These are phyloP conservation scores for Vaccinium macrocarpon DNA, from an alignment of 148 eudicot species.

Conservation along the genomic window DNA sequence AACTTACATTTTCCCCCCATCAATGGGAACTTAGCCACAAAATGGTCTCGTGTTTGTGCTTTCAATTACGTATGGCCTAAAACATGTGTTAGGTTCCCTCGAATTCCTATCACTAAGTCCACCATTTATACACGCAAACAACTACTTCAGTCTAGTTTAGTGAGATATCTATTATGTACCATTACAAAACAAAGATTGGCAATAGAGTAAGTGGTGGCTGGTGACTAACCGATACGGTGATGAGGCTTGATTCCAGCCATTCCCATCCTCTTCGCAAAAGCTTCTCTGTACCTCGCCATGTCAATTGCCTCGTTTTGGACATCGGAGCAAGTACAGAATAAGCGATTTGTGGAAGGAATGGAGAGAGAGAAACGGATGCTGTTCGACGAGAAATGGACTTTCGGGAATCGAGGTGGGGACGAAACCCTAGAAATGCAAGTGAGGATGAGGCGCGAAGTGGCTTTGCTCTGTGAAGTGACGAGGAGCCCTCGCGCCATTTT, in stretches of 20 bases:
- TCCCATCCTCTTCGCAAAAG: conserved; percentile 53
- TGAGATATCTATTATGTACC: neutral
- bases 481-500: conserved; percentile 24
- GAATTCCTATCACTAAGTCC: neutral
- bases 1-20: no score
- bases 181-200: neutral
- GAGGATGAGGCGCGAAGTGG: conserved; percentile 15
- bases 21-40: no score
- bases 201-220: neutral
- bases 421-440: conserved; percentile 20
- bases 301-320: conserved; percentile 24
- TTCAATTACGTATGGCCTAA: no score
- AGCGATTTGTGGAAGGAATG: conserved; percentile 13
- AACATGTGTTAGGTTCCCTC: no score
- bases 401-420: neutral
- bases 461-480: conserved; percentile 7
- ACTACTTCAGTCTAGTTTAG: neutral
- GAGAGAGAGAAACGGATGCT: conserved; percentile 19
- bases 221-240: conserved; percentile 52
- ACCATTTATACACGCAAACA: neutral
- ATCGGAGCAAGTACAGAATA: conserved; percentile 29
- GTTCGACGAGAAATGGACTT: neutral
- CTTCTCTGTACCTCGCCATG: conserved; percentile 36
- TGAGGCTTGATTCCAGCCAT: conserved; percentile 67
- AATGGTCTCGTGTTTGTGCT: no score